phyloP scores from a whole-genome alignment of 345 rosid genomes.

The Ceriops tagal region DNA sequence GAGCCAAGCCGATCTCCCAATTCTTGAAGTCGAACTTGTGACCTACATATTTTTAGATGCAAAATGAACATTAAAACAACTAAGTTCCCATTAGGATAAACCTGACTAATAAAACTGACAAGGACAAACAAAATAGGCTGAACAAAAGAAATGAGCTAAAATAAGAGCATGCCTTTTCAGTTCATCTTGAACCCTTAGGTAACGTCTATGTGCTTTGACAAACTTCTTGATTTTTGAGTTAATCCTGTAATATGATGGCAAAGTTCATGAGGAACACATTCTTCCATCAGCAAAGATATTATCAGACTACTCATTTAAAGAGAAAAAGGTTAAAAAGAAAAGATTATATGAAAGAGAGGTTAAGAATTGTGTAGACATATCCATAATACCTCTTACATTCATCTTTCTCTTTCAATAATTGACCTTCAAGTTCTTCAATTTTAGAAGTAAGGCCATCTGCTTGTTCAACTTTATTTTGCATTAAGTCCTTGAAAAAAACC shows the following conservation, averaged over 20 bases:
- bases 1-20: slow-evolving; percentile 67
- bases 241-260: slow-evolving; percentile 47
- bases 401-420: slow-evolving; percentile 69
- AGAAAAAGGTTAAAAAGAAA: too few species aligned
- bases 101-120: not conserved
- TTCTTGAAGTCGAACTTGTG: slow-evolving; percentile 66
- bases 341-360: too few species aligned
- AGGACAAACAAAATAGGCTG: not conserved
- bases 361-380: too few species aligned
- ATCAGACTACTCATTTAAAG: too few species aligned
- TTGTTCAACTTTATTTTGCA: slow-evolving; percentile 67
- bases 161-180: slow-evolving; percentile 53
- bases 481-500: slow-evolving; percentile 35
- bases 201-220: slow-evolving; percentile 59
- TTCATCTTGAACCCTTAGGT: slow-evolving; percentile 60
- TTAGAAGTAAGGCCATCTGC: slow-evolving; percentile 64
- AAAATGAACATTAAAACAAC: not conserved
- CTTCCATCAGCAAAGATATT: not conserved
- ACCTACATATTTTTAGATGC: slow-evolving; percentile 43
- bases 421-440: slow-evolving; percentile 66
- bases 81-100: not conserved
- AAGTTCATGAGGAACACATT: slow-evolving; percentile 8
- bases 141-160: not conserved
- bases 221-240: slow-evolving; percentile 73
- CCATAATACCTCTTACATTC: slow-evolving; percentile 60